A percentile compares a stretch with the other conserved stretches of the same genome.
Evolutionary conservation across 768 basidiomycete species (phyloP).

Genomic region (Boletellus sp.): DNA sequence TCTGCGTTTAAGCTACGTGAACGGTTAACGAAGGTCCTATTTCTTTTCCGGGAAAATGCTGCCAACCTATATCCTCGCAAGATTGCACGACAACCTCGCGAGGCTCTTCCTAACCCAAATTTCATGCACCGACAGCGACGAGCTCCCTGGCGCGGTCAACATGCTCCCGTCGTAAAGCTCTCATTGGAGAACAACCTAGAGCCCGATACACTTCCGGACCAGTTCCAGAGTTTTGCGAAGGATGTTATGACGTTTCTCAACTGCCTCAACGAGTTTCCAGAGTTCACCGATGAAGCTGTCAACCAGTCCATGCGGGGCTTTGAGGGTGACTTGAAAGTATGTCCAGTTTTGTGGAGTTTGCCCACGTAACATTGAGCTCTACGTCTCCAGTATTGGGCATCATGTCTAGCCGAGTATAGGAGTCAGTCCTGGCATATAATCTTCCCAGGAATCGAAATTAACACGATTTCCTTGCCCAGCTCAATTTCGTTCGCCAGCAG

Average conservation of each 20-base stretch:
- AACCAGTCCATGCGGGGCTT: conserved; percentile 48
- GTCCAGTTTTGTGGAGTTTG: conserved; percentile 6
- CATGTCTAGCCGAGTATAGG: conserved; percentile 46
- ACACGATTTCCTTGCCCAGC: conserved; percentile 26
- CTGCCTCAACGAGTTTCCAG: conserved; percentile 54
- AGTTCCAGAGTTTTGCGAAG: conserved; percentile 43
- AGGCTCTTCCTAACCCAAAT: conserved; percentile 37
- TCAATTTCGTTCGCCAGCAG: conserved; percentile 51
- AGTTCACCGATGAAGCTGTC: conserved; percentile 51
- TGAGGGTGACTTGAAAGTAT: conserved; percentile 48
- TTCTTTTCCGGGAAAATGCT: conserved; percentile 54
- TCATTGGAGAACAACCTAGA: conserved; percentile 41
- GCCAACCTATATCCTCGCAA: conserved; percentile 53
- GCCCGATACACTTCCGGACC: conserved; percentile 45
- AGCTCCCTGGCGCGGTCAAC: conserved; percentile 31
- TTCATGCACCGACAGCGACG: conserved; percentile 32
- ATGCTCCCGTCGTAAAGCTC: conserved; percentile 37
- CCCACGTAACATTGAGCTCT: conserved; percentile 7
- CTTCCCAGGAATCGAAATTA: conserved; percentile 2
- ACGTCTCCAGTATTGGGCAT: conserved; percentile 47
- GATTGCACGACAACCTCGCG: conserved; percentile 37
- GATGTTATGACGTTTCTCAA: conserved; percentile 52
- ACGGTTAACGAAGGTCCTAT: conserved; percentile 47
- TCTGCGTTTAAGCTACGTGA: conserved; percentile 51
- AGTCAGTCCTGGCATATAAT: conserved; percentile 26